Evolutionary conservation across 176 grass and related monocot species (phyloP), one percentile per base, ranked within the genome.

Genomic region (Aegilops umbellulata): DNA sequence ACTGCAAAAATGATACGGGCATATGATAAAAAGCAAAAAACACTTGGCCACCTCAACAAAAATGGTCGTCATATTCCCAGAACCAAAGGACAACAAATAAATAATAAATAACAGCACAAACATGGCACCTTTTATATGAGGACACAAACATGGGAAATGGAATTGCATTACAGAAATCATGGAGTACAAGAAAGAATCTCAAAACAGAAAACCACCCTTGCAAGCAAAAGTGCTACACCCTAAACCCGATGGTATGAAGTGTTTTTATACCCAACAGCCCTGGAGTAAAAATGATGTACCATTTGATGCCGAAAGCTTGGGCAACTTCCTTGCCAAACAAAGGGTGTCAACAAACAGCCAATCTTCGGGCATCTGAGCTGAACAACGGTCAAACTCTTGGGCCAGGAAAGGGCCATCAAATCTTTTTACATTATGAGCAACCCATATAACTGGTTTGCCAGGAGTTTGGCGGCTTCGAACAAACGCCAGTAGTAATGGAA

Each of bases 391-490:
- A 83, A 98, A 92, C 86, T 95, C 91, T 61, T 77, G 86, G 57
- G 82, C 79, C 36, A 98, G 36, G 66, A 98, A 95, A 69, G 63
- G 90, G 8, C 87, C 80, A 86, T 98, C 93, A 63, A 94, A 98
- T 8, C 9, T 0, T 42, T 78, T 91, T 35, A 82, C 96, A 77
- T 88, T 94, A 65, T 95, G 93, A 44, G 96, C 96, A 88, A 98
- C 44, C 93, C 81, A 95, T 55, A 98, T 20, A 77, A 95, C 30
- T 76, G 90, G 96, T 81, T 89, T 95, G 32, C 88, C 93, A 79
- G 81, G 82, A 74, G 88, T 70, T 82, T 94, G 91, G 32, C 78
- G 87, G 69, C 84, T 95, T 82, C 15, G 72, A 63, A 92, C 88
- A 79, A 84, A 98, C 84, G 89, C 82, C 27, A 92, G 41, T 65